Evolutionary conservation across 1,139 yeast genomes (phyloP).

Genomic region (Maudiozyma humilis): DNA sequence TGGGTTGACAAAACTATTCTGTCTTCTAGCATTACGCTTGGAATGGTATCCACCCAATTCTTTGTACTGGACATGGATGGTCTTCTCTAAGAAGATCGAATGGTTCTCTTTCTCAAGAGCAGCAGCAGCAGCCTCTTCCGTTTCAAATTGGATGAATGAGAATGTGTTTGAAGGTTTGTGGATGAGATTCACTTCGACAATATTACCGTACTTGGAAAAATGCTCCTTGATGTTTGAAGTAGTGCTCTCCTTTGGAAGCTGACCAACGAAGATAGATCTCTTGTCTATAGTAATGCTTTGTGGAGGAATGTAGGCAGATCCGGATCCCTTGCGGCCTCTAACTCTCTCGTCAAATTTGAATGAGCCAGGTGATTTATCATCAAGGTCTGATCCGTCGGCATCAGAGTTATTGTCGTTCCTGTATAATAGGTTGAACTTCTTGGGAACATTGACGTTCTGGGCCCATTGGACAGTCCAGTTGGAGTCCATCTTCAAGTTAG

Average conservation of each 20-base stretch:
- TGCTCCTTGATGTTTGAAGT: conserved; percentile 49
- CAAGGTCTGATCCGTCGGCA: neutral
- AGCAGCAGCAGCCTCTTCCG: conserved; percentile 69
- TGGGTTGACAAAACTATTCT: conserved; percentile 11
- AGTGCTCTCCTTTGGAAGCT: conserved; percentile 47
- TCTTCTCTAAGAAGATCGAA: conserved; percentile 58
- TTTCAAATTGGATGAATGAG: conserved; percentile 61
- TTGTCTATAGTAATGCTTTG: conserved; percentile 46
- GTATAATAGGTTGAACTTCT: conserved; percentile 5
- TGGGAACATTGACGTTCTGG: conserved; percentile 56
- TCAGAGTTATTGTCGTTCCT: neutral
- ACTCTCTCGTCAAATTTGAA: neutral
- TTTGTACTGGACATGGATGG: conserved; percentile 77
- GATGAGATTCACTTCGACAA: conserved; percentile 45
- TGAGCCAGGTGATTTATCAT: neutral
- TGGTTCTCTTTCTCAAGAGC: conserved; percentile 81
- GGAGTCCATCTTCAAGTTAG: conserved; percentile 48
- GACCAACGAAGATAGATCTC: conserved; percentile 70
- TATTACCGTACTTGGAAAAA: conserved; percentile 59
- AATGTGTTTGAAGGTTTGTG: conserved; percentile 48
- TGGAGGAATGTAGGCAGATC: neutral
- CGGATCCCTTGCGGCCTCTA: neutral
- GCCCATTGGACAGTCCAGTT: conserved; percentile 72
- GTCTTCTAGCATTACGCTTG: conserved; percentile 15
- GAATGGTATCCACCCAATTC: conserved; percentile 38